Conservation (phyloP, 495 filamentous ascomycete genomes). For the Lasiosphaeris hirsuta region DNA sequence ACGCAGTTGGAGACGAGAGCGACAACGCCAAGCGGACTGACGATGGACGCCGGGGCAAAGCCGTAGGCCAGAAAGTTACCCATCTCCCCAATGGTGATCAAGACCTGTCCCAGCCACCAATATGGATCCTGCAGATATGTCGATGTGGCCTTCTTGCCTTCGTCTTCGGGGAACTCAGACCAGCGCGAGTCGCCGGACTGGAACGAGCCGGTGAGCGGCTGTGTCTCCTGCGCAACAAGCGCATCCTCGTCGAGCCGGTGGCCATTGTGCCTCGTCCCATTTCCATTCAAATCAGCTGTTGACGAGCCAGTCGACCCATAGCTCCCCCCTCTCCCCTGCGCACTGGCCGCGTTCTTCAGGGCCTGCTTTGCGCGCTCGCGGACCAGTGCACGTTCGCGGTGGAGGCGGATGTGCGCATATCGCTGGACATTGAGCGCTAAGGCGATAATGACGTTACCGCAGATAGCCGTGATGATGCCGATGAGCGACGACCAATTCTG, state of each 20-base stretch:
- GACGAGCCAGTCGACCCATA: conserved; percentile 23
- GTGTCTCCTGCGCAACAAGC: conserved; percentile 38
- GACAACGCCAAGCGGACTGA: conserved; percentile 93
- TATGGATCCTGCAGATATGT: conserved; percentile 83
- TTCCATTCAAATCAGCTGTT: conserved; percentile 15
- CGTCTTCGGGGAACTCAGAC: conserved; percentile 32
- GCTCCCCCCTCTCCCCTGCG: conserved; percentile 23
- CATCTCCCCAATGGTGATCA: conserved; percentile 90
- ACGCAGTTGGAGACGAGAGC: conserved; percentile 94
- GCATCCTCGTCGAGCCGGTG: conserved; percentile 29
- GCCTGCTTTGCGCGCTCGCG: conserved; percentile 53
- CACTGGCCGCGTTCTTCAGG: conserved; percentile 19
- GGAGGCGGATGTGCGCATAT: conserved; percentile 84
- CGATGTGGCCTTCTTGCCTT: conserved; percentile 34
- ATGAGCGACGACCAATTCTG: conserved; percentile 89
- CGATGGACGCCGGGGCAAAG: conserved; percentile 97
- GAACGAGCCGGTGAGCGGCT: conserved; percentile 48
- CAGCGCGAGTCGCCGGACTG: conserved; percentile 40
- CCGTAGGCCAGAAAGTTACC: conserved; percentile 98
- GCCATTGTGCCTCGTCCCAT: conserved; percentile 29
- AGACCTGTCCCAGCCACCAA: conserved; percentile 89
- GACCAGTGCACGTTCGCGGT: conserved; percentile 35
- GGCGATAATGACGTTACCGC: conserved; percentile 89
- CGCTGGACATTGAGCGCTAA: conserved; percentile 95
- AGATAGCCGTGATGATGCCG: conserved; percentile 87